phyloP scores from a whole-genome alignment of 2,329 filamentous ascomycete genomes.

The Nothophaeocryptopus gaeumannii region DNA sequence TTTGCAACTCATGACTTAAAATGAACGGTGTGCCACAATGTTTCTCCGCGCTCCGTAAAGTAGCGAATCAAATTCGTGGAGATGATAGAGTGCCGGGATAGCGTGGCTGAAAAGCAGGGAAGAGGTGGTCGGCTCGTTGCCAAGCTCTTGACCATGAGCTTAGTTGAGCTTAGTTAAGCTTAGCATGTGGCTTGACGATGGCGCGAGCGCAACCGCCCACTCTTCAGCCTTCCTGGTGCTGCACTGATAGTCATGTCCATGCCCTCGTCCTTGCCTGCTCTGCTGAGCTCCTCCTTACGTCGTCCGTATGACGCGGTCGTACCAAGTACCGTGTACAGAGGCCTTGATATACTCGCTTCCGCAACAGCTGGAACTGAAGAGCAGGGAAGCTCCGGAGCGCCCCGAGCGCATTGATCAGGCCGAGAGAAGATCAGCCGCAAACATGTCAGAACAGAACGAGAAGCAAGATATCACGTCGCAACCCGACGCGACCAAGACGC shows the following conservation, averaged over 20 bases:
- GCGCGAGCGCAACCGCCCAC: too few species aligned
- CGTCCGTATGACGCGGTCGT: slow-evolving; percentile 1
- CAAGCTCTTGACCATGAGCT: too few species aligned
- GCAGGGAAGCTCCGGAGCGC: not conserved
- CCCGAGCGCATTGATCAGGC: not conserved
- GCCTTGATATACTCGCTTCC: slow-evolving; percentile 1
- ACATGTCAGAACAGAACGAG: slow-evolving; percentile 4
- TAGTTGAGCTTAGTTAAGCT: too few species aligned
- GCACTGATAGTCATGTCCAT: not conserved
- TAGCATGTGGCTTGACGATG: too few species aligned
- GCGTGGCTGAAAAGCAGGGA: too few species aligned
- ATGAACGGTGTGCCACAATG: too few species aligned
- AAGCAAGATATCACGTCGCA: not conserved
- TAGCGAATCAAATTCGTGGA: too few species aligned
- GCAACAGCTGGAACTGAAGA: slow-evolving; percentile 1
- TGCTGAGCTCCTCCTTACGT: not conserved
- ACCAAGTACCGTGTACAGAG: slow-evolving; percentile 1
- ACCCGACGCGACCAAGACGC: not conserved
- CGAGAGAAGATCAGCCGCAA: slow-evolving; percentile 1
- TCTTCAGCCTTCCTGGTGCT: too few species aligned
- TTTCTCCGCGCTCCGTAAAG: too few species aligned
- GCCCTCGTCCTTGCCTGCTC: not conserved
- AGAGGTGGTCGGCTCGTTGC: too few species aligned
- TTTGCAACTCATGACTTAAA: too few species aligned
- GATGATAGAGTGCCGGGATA: too few species aligned